These are phyloP conservation scores for Monosporascus sp. DNA, from an alignment of 2,329 filamentous ascomycete species.

Conservation along the genomic window DNA sequence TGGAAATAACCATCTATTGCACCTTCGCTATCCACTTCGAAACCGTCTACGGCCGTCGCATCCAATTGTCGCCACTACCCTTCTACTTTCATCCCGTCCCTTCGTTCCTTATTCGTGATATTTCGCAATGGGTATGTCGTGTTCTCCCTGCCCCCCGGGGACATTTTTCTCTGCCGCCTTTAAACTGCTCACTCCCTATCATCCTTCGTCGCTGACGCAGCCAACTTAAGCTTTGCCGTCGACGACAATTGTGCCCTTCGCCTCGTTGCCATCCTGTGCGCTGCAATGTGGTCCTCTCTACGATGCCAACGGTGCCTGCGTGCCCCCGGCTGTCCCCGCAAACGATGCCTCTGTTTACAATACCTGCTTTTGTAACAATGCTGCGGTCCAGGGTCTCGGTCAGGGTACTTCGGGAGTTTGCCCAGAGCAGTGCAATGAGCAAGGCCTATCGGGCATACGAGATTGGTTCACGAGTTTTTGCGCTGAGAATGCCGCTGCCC, in stretches of 20 bases:
- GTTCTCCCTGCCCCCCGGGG: background rate
- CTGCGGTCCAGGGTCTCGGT: conserved; percentile 53
- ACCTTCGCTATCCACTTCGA: too few relatives aligned
- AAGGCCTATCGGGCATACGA: conserved; percentile 50
- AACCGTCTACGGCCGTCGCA: too few relatives aligned
- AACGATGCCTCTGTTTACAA: conserved; percentile 51
- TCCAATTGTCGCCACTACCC: too few relatives aligned
- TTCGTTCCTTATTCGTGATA: background rate
- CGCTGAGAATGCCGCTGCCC: conserved; percentile 35
- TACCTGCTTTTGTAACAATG: conserved; percentile 68
- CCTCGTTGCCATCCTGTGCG: conserved; percentile 58
- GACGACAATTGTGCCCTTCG: conserved; percentile 54
- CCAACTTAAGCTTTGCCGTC: conserved; percentile 10
- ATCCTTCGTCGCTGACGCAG: background rate
- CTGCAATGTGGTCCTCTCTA: conserved; percentile 53
- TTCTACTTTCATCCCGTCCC: too few relatives aligned
- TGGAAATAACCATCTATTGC: too few relatives aligned
- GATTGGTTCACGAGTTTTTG: conserved; percentile 69
- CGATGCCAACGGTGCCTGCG: conserved; percentile 67
- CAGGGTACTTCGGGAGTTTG: conserved; percentile 56
- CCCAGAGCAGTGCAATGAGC: conserved; percentile 49
- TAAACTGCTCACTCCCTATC: background rate
- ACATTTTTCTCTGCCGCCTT: background rate
- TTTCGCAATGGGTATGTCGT: background rate
- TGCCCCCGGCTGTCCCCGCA: conserved; percentile 49